These are phyloP conservation scores for Lasiosphaeria hispida DNA, from an alignment of 495 filamentous ascomycete species.

Conservation along the genomic window DNA sequence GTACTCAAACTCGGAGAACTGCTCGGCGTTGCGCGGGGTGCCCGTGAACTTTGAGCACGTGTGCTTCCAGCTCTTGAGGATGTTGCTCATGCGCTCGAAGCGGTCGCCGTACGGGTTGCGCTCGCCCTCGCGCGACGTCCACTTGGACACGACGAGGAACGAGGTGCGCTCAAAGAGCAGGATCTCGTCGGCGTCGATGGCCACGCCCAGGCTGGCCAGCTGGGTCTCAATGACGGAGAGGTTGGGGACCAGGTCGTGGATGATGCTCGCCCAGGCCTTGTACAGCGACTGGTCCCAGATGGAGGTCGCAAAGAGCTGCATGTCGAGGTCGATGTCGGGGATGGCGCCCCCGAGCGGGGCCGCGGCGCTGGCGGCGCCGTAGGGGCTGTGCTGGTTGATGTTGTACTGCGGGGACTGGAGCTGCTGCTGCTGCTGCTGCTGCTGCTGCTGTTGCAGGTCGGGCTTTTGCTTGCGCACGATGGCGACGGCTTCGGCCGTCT, in stretches of 20 bases:
- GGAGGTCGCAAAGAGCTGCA: conserved; percentile 79
- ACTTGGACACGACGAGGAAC: conserved; percentile 87
- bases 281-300: conserved; percentile 99
- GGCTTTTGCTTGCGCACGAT: conserved; percentile 35
- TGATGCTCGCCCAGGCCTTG: conserved; percentile 95
- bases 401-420: not conserved
- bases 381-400: too few species aligned
- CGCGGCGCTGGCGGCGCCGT: too few species aligned
- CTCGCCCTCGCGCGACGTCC: conserved; percentile 67
- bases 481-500: conserved; percentile 65
- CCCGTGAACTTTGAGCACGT: conserved; percentile 51
- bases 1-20: conserved; percentile 54
- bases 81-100: conserved; percentile 91
- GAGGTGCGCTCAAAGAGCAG: conserved; percentile 94
- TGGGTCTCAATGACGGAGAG: conserved; percentile 84
- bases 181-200: conserved; percentile 89
- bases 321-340: conserved; percentile 56
- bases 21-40: conserved; percentile 55
- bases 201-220: conserved; percentile 69
- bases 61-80: conserved; percentile 97
- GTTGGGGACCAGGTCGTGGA: conserved; percentile 94
- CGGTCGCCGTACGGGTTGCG: conserved; percentile 86
- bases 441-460: conserved; percentile 18
- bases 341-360: not conserved
- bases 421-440: conserved; percentile 17